These are phyloP conservation scores for Aspergillus novofumigatus DNA, from an alignment of 2,329 filamentous ascomycete genomes.

Conservation along the genomic window DNA sequence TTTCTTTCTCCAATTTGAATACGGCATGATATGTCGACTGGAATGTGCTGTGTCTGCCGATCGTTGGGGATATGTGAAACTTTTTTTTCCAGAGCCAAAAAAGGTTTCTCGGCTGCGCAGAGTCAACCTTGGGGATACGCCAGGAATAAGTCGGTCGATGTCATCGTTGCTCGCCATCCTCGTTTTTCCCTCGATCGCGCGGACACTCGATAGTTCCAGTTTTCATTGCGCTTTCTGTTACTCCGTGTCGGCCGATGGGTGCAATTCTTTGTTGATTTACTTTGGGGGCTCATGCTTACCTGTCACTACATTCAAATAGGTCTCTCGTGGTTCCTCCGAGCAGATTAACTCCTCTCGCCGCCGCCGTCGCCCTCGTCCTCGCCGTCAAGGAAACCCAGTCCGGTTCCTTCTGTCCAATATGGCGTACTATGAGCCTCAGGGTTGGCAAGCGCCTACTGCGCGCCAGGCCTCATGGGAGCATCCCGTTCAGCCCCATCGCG, in stretches of 20 bases:
- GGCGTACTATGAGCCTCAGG: conserved; percentile 67
- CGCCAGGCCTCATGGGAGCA: conserved; percentile 70
- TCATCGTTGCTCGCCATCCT: conserved; percentile 14
- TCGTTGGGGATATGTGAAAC: neutral
- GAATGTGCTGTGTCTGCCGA: neutral
- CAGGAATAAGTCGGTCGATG: conserved; percentile 8
- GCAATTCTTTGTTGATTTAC: neutral
- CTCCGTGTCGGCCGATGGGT: neutral
- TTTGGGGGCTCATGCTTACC: conserved; percentile 17
- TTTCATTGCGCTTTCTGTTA: conserved; percentile 1
- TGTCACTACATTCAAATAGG: conserved; percentile 14
- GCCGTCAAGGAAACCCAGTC: conserved; percentile 15
- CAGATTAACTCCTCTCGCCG: conserved; percentile 22
- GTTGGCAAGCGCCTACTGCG: conserved; percentile 56
- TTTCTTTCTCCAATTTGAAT: neutral
- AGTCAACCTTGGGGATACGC: conserved; percentile 4
- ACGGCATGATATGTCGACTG: neutral
- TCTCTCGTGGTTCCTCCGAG: conserved; percentile 21
- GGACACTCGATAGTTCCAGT: conserved; percentile 5
- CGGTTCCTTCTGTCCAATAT: conserved; percentile 40
- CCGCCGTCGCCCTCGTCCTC: conserved; percentile 15
- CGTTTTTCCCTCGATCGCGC: conserved; percentile 6
- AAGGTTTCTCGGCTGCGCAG: conserved; percentile 9
- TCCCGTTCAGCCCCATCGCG: conserved; percentile 63
- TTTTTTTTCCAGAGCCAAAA: conserved; percentile 1